Conservation (phyloP, 225 moss, liverwort and hornwort genomes). For the Bryum argenteum region DNA sequence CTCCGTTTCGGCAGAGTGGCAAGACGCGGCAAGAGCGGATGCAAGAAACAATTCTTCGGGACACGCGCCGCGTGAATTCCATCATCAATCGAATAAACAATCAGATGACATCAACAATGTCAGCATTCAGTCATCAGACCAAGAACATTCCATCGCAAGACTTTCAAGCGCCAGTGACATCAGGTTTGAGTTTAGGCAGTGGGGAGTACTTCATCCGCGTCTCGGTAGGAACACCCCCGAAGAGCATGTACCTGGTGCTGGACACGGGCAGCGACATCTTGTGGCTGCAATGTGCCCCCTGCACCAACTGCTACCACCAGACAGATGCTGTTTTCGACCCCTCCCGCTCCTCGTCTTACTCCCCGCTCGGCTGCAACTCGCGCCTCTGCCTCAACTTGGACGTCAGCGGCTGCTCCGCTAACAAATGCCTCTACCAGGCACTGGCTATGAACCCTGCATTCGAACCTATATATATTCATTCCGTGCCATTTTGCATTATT, state of each 20-base stretch:
- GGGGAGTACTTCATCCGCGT: constrained; percentile 60
- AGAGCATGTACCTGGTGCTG: constrained; percentile 58
- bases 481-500: no score
- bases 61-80: constrained; percentile 42
- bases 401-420: constrained; percentile 43
- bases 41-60: constrained; percentile 42
- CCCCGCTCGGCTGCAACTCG: constrained; percentile 31
- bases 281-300: constrained; percentile 64
- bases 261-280: constrained; percentile 65
- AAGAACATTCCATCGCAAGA: constrained; percentile 38
- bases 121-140: constrained; percentile 19
- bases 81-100: constrained; percentile 36
- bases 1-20: constrained; percentile 42
- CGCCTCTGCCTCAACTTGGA: constrained; percentile 45
- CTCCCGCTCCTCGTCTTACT: constrained; percentile 44
- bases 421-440: constrained; percentile 58
- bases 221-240: constrained; percentile 54
- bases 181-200: constrained; percentile 58
- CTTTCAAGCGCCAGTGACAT: constrained; percentile 54
- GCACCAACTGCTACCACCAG: constrained; percentile 54
- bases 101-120: constrained; percentile 24
- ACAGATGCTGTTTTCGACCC: constrained; percentile 53
- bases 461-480: no score
- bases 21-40: constrained; percentile 47
- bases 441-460: neutral